Base-by-base conservation (phyloP, 2,329 filamentous ascomycete species). In the Fusarium devonianum region DNA sequence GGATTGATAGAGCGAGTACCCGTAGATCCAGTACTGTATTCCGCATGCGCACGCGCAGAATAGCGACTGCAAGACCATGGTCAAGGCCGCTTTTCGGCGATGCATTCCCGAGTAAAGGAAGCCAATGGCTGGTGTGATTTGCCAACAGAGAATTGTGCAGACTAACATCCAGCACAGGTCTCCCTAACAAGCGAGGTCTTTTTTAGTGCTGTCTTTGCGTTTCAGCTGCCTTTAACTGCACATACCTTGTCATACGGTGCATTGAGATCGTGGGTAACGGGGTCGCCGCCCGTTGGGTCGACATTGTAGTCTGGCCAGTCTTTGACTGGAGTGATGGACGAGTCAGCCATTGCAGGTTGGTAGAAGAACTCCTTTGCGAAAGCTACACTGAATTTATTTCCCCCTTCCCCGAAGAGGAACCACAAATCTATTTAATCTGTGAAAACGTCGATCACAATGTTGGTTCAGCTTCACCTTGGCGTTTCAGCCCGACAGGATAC, bases 1-100 rank as follows among this genome's bases (percentile, higher is more conserved):
- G 8, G 71, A 67, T 30, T 69, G 62, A 37, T 78, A 77, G 2
- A 78, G 64, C 0, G 73, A 76, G 36, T 76, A 74, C 5, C 75
- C 76, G 48, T 77, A 78, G 3, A 77, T 66, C 75, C 75, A 78
- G 59, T 73, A 78, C 40, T 78, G 76, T 7, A 78, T 74, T 1
- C 74, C 75, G 36, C 70, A 72, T 1, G 73, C 74, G 35, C 69
- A 75, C 1, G 74, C 71, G 22, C 75, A 78, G 60, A 78, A 77
- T 1, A 78, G 69, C 0, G 75, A 78, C 56, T 78, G 75, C 18
- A 78, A 68, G 7, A 78, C 67, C 71, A 78, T 77, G 0, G 76
- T 78, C 50, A 78, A 30, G 7, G 71, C 69, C 0, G 71, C 63
- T 49, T 71, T 73, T 18, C 69, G 60, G 3, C 71, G 67, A 21